Percentiles rank a stretch among this genome's conserved stretches.
Conservation (phyloP, 176 grass and related monocot species). For the Musa schizocarpa region DNA sequence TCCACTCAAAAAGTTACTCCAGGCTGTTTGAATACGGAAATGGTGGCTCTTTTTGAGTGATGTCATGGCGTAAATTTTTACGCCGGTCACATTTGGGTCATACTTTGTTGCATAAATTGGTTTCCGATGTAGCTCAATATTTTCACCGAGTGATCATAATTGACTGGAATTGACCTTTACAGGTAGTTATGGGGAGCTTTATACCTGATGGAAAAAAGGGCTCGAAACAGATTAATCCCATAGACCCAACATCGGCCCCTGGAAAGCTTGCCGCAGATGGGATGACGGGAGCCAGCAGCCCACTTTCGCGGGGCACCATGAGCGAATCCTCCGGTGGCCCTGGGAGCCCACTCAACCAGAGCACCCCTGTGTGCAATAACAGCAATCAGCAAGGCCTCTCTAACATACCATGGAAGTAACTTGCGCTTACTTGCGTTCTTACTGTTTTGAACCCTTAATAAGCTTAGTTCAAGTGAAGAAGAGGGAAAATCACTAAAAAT, state of each 20-base stretch:
- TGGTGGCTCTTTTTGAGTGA: too few relatives aligned
- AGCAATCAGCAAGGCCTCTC: slow-evolving; percentile 46
- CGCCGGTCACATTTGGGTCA: too few relatives aligned
- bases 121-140: too few relatives aligned
- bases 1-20: too few relatives aligned
- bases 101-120: too few relatives aligned
- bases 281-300: slow-evolving; percentile 30
- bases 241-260: slow-evolving; percentile 23
- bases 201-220: slow-evolving; percentile 54
- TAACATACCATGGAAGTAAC: slow-evolving; percentile 78
- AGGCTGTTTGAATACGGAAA: too few relatives aligned
- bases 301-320: slow-evolving; percentile 51
- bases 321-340: slow-evolving; percentile 62
- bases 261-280: slow-evolving; percentile 28
- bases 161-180: neutral
- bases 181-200: slow-evolving; percentile 85
- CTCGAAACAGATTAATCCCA: slow-evolving; percentile 35
- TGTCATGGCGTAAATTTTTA: too few relatives aligned
- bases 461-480: neutral
- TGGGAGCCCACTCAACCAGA: slow-evolving; percentile 58
- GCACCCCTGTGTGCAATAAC: slow-evolving; percentile 29
- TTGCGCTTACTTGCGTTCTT: neutral
- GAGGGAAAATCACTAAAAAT: neutral
- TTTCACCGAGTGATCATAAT: too few relatives aligned
- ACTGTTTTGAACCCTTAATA: neutral